Evolutionary conservation across 2,329 filamentous ascomycete species (phyloP).

Genomic region (Incumbomyces lentus): DNA sequence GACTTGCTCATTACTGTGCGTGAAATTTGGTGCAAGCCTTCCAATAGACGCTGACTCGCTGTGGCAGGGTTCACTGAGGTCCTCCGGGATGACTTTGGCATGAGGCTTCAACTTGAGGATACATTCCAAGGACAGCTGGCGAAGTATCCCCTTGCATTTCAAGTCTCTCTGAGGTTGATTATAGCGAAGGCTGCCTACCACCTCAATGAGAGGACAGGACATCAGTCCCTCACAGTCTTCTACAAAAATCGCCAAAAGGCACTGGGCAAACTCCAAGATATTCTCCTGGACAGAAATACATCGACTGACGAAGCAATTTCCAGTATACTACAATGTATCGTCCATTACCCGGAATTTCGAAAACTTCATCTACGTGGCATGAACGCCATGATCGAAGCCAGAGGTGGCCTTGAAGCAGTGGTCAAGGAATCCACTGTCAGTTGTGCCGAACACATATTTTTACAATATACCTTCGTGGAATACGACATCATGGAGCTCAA

Average conservation of each 20-base stretch:
- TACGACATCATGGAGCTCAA: slow-evolving; percentile 1
- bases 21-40: too few relatives aligned
- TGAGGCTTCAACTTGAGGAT: slow-evolving; percentile 1
- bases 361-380: background rate
- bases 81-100: slow-evolving; percentile 2
- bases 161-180: background rate
- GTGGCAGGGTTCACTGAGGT: slow-evolving; percentile 1
- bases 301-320: background rate
- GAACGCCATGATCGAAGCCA: background rate
- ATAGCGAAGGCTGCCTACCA: slow-evolving; percentile 1
- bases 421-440: background rate
- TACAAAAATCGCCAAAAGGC: background rate
- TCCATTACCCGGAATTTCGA: background rate
- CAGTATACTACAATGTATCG: background rate
- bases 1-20: slow-evolving; percentile 1
- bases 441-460: background rate
- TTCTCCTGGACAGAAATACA: background rate
- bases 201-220: background rate
- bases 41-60: background rate
- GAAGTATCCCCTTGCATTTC: background rate
- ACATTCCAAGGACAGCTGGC: slow-evolving; percentile 2
- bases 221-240: background rate
- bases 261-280: background rate
- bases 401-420: background rate
- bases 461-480: slow-evolving; percentile 1